These are phyloP conservation scores for Inonotus obliquus DNA, from an alignment of 1,284 basidiomycete species.

Conservation along the genomic window DNA sequence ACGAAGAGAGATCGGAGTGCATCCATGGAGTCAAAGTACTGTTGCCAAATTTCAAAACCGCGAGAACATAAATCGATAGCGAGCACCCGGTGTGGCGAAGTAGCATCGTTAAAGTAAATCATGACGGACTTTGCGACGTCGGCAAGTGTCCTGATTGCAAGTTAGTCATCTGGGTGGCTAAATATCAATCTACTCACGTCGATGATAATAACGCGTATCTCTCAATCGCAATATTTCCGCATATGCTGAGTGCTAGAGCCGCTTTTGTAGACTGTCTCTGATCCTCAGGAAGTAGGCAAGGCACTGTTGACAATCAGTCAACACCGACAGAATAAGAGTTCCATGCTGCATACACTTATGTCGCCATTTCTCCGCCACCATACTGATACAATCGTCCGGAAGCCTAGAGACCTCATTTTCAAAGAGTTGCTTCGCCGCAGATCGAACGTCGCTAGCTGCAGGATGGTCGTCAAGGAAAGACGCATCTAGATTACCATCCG, in stretches of 20 bases:
- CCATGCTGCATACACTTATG: conserved; percentile 47
- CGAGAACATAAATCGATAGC: conserved; percentile 88
- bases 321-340: neutral
- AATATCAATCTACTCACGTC: conserved; percentile 41
- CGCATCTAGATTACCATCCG: neutral
- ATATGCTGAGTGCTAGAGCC: conserved; percentile 71
- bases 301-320: conserved; percentile 47
- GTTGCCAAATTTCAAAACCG: conserved; percentile 92
- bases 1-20: conserved; percentile 84
- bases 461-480: conserved; percentile 9
- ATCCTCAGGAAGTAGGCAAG: conserved; percentile 52
- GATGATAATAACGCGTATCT: conserved; percentile 76
- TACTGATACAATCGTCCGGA: conserved; percentile 59
- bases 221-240: conserved; percentile 80
- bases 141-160: conserved; percentile 60
- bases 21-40: conserved; percentile 89
- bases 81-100: conserved; percentile 59
- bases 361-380: conserved; percentile 65
- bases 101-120: conserved; percentile 70
- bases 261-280: conserved; percentile 50
- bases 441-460: conserved; percentile 59
- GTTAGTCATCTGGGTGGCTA: neutral
- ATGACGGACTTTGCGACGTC: conserved; percentile 83
- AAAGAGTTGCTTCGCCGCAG: conserved; percentile 71
- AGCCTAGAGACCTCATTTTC: conserved; percentile 66